These are phyloP conservation scores for Naganishia sp. DNA, from an alignment of 1,284 basidiomycete genomes.

Conservation along the genomic window DNA sequence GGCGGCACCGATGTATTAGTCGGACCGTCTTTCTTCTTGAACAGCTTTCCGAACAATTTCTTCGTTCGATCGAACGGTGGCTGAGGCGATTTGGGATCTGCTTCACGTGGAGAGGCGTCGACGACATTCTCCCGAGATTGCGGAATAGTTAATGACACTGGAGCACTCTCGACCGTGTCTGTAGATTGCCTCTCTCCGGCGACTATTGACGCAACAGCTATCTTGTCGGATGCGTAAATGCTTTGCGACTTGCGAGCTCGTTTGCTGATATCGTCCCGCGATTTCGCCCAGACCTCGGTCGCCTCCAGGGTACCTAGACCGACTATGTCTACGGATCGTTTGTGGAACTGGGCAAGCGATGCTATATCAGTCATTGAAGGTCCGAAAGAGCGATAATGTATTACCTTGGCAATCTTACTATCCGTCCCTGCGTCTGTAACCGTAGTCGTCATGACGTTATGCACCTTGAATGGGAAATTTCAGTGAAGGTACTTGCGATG, in stretches of 20 bases:
- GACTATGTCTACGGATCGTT: conserved; percentile 77
- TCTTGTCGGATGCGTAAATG: conserved; percentile 23
- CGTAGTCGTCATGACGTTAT: conserved; percentile 86
- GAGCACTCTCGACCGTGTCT: neutral
- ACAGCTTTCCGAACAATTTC: conserved; percentile 71
- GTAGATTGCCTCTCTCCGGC: neutral
- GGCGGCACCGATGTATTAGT: conserved; percentile 8
- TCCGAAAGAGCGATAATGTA: no score
- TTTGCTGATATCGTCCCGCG: conserved; percentile 5
- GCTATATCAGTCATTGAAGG: neutral
- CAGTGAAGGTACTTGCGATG: neutral
- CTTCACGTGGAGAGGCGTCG: neutral
- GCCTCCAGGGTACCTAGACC: conserved; percentile 76
- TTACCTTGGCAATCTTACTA: conserved; percentile 78
- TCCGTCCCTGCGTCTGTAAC: conserved; percentile 75
- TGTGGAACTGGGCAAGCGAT: conserved; percentile 61
- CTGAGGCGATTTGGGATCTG: neutral
- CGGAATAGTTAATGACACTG: no score
- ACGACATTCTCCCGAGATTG: no score
- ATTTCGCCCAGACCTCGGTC: conserved; percentile 67
- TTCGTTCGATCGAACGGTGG: conserved; percentile 52
- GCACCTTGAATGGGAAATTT: conserved; percentile 48
- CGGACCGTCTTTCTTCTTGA: conserved; percentile 62
- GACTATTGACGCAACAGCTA: neutral
- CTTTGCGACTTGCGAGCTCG: conserved; percentile 11